Percentiles rank a stretch among this genome's conserved stretches.
These are phyloP conservation scores for Torrubiellomyces zombiae DNA, from an alignment of 2,329 filamentous ascomycete genomes.

Conservation along the genomic window DNA sequence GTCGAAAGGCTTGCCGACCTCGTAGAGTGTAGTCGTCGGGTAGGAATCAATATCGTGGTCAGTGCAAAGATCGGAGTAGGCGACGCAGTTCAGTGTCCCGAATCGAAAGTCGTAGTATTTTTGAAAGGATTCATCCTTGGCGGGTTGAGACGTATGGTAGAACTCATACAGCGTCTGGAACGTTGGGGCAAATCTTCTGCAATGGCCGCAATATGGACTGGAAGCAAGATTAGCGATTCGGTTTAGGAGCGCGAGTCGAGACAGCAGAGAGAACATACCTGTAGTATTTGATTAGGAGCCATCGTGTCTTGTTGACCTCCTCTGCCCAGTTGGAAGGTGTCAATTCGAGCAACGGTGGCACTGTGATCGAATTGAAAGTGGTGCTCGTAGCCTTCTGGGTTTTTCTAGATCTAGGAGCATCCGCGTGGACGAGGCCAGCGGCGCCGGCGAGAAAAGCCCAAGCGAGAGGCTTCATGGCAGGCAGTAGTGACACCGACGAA, in stretches of 20 bases:
- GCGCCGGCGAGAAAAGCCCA: slow-evolving; percentile 29
- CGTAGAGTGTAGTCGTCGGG: slow-evolving; percentile 65
- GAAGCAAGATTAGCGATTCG: slow-evolving; percentile 9
- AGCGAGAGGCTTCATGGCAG: slow-evolving; percentile 16
- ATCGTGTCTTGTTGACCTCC: slow-evolving; percentile 35
- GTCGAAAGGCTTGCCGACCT: slow-evolving; percentile 55
- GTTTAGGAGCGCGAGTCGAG: no score
- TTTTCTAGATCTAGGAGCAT: slow-evolving; percentile 18
- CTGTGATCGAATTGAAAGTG: slow-evolving; percentile 47
- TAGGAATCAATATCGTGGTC: slow-evolving; percentile 51
- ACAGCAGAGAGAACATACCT: no score
- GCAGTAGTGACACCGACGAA: slow-evolving; percentile 3
- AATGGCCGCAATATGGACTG: slow-evolving; percentile 53
- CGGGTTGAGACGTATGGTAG: slow-evolving; percentile 72
- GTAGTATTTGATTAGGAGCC: slow-evolving; percentile 45
- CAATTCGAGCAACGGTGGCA: slow-evolving; percentile 48
- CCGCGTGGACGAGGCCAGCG: slow-evolving; percentile 15
- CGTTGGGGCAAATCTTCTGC: slow-evolving; percentile 60
- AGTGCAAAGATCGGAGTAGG: slow-evolving; percentile 62
- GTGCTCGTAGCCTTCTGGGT: slow-evolving; percentile 25
- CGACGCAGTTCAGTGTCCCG: slow-evolving; percentile 69
- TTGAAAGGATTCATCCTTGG: slow-evolving; percentile 47
- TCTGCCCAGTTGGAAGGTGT: slow-evolving; percentile 39
- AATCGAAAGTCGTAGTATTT: slow-evolving; percentile 84
- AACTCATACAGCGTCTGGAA: slow-evolving; percentile 92